Conservation (phyloP, 1,139 yeast species). For the Kazachstania sp. region DNA sequence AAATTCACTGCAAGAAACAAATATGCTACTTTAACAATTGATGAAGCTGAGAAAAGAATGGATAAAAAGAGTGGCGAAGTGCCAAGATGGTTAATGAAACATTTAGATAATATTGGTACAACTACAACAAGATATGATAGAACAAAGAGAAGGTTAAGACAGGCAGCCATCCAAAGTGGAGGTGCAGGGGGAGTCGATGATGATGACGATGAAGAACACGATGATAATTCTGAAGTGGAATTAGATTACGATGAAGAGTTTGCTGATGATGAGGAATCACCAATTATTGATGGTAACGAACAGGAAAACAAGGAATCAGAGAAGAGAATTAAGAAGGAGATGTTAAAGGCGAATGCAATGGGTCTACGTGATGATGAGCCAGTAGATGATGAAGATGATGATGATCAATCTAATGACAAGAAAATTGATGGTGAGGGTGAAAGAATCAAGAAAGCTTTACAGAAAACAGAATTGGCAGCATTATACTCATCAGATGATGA, state of each 20-base stretch:
- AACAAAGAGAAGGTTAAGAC: slow-evolving; percentile 43
- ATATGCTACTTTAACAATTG: slow-evolving; percentile 86
- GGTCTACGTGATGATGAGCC: slow-evolving; percentile 53
- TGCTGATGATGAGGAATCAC: slow-evolving; percentile 98
- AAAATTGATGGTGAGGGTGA: slow-evolving; percentile 90
- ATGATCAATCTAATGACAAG: slow-evolving; percentile 57
- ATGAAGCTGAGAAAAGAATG: slow-evolving; percentile 95
- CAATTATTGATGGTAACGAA: slow-evolving; percentile 93
- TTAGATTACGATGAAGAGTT: slow-evolving; percentile 93
- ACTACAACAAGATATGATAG: slow-evolving; percentile 38
- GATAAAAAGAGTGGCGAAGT: slow-evolving; percentile 64
- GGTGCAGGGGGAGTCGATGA: slow-evolving; percentile 36
- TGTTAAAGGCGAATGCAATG: slow-evolving; percentile 75
- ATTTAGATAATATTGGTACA: slow-evolving; percentile 58
- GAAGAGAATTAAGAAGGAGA: slow-evolving; percentile 78
- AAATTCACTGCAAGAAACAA: slow-evolving; percentile 88
- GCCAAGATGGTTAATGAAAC: slow-evolving; percentile 95
- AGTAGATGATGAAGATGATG: slow-evolving; percentile 42
- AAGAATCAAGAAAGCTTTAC: slow-evolving; percentile 72
- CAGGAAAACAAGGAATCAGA: slow-evolving; percentile 90
- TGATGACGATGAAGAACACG: slow-evolving; percentile 40
- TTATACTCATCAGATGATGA: slow-evolving; percentile 79
- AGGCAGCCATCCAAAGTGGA: slow-evolving; percentile 39
- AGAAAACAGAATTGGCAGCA: slow-evolving; percentile 80
- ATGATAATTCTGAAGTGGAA: slow-evolving; percentile 80